phyloP scores from a whole-genome alignment of 345 rosid genomes.

The Camelina sativa region DNA sequence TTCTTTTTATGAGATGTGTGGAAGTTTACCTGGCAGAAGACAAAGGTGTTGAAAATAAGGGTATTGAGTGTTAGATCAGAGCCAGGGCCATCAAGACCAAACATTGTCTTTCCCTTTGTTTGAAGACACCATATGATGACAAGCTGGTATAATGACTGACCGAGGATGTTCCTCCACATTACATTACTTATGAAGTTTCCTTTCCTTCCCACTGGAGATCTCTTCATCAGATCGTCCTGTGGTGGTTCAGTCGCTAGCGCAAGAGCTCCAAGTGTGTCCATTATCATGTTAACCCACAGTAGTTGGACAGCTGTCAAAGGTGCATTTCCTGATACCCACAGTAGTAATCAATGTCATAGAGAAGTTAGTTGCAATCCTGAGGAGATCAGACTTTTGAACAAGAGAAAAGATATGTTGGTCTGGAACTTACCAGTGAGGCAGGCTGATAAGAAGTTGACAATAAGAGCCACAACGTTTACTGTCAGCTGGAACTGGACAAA shows the following conservation, averaged over 20 bases:
- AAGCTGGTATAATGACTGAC: slow-evolving; percentile 88
- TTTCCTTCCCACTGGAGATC: slow-evolving; percentile 72
- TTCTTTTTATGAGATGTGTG: neutral
- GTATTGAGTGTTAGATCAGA: slow-evolving; percentile 77
- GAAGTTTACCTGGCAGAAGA: slow-evolving; percentile 80
- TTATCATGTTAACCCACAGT: slow-evolving; percentile 91
- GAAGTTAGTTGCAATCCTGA: slow-evolving; percentile 21
- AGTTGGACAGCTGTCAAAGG: slow-evolving; percentile 90
- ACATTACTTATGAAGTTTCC: slow-evolving; percentile 87
- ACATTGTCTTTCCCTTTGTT: slow-evolving; percentile 58
- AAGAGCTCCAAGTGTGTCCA: slow-evolving; percentile 88
- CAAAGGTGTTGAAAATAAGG: slow-evolving; percentile 80
- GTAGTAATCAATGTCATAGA: neutral
- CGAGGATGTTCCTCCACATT: slow-evolving; percentile 97
- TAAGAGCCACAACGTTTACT: slow-evolving; percentile 80
- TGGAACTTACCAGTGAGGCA: slow-evolving; percentile 73
- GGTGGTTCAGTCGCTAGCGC: slow-evolving; percentile 94
- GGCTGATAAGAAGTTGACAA: slow-evolving; percentile 89
- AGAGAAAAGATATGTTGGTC: slow-evolving; percentile 8
- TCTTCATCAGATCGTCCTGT: slow-evolving; percentile 69
- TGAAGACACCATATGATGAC: slow-evolving; percentile 68
- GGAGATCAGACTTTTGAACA: neutral
- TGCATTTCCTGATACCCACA: slow-evolving; percentile 58
- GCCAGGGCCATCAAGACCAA: slow-evolving; percentile 52
- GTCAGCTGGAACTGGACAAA: slow-evolving; percentile 95